Conservation (phyloP, 306 rosid genomes). For the Cicer judaicum region DNA sequence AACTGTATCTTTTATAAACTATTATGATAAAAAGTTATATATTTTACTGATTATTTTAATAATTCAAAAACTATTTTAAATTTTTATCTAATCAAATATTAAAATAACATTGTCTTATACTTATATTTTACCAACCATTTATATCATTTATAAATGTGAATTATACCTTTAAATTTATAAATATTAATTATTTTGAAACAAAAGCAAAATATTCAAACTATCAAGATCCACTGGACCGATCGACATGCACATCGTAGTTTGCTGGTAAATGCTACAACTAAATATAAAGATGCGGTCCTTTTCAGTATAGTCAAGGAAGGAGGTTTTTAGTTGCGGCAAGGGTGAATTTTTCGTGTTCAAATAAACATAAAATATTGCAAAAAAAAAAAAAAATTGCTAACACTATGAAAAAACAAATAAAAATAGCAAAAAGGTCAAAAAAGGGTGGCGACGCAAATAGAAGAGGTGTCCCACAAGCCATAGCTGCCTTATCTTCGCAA, state of each 20-base stretch:
- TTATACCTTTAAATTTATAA: too few relatives aligned
- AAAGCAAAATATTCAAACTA: too few relatives aligned
- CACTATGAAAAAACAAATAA: neutral
- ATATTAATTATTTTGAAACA: too few relatives aligned
- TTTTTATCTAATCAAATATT: too few relatives aligned
- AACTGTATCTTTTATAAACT: too few relatives aligned
- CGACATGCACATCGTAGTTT: neutral
- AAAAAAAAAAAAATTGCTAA: slow-evolving; percentile 1
- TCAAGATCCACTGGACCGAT: neutral
- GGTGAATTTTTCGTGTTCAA: slow-evolving; percentile 1
- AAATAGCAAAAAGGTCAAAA: slow-evolving; percentile 50
- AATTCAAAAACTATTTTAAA: too few relatives aligned
- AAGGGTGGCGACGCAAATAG: slow-evolving; percentile 44
- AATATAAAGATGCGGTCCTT: neutral
- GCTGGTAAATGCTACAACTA: neutral
- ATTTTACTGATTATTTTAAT: too few relatives aligned
- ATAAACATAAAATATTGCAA: neutral
- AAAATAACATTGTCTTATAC: too few relatives aligned
- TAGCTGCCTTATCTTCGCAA: slow-evolving; percentile 25
- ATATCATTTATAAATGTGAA: too few relatives aligned
- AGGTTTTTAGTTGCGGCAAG: slow-evolving; percentile 1
- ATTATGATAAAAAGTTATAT: too few relatives aligned
- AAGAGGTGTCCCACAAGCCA: neutral
- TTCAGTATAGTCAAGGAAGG: slow-evolving; percentile 32
- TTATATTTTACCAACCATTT: too few relatives aligned